Conservation (phyloP, 2,329 filamentous ascomycete genomes). For the Ophiosphaerella narmari region DNA sequence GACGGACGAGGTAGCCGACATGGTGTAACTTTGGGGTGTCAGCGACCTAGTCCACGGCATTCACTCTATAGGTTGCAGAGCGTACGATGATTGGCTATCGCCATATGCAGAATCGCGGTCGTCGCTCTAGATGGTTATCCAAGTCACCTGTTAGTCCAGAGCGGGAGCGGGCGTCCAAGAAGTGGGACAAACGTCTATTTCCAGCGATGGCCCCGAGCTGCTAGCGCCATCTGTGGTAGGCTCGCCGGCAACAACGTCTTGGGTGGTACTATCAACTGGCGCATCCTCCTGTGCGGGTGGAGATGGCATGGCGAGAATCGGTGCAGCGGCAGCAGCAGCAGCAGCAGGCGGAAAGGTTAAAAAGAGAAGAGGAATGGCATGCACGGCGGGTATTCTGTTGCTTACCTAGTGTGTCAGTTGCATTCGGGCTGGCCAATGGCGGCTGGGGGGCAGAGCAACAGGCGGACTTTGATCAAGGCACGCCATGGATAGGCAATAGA, state of each 20-base stretch:
- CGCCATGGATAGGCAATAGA: not conserved
- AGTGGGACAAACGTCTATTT: slow-evolving; percentile 30
- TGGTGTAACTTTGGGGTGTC: slow-evolving; percentile 25
- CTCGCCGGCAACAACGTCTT: not conserved
- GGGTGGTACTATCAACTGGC: not conserved
- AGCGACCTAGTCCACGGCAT: too few relatives aligned
- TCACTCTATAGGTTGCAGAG: not conserved
- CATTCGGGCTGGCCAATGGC: slow-evolving; percentile 9
- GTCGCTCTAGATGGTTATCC: slow-evolving; percentile 18
- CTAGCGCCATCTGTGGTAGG: slow-evolving; percentile 21
- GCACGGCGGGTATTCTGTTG: not conserved
- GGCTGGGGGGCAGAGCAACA: not conserved
- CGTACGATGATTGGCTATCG: slow-evolving; percentile 26
- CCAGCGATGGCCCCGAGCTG: slow-evolving; percentile 29
- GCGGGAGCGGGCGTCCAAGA: slow-evolving; percentile 5
- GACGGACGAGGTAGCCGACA: slow-evolving; percentile 36
- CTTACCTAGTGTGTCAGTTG: too few relatives aligned
- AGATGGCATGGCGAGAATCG: slow-evolving; percentile 3
- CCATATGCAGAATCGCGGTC: slow-evolving; percentile 36
- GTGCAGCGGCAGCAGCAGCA: too few relatives aligned
- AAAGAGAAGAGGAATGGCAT: not conserved
- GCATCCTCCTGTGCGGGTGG: not conserved
- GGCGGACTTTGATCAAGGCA: slow-evolving; percentile 3
- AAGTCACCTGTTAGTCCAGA: slow-evolving; percentile 15
- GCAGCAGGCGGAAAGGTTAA: not conserved